Evolutionary conservation across 169 alveolate genomes (phyloP), one percentile per base, ranked within the genome.

Genomic region (Plasmodium reichenowi): DNA sequence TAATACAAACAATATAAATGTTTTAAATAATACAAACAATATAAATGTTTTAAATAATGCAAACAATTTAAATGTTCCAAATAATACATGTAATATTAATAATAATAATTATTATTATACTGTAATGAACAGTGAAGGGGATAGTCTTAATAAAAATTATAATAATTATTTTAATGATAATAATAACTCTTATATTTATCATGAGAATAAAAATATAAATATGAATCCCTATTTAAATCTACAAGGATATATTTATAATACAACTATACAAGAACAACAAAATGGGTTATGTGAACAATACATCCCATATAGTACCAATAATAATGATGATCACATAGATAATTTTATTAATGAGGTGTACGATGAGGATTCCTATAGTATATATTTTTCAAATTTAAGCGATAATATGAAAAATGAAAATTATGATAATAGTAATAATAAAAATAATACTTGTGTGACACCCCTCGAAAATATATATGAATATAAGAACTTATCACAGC

Each of bases 81-180:
- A 58, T 22, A 56, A 20, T 26, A 66, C 48, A 56, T 22, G 47
- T 73, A 50, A 58, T 15, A 58, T 12, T 13, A 58, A 58, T 59
- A 17, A 59, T 22, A 60, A 60, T 60, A 22, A 60, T 60, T 6
- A 15, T 60, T 32, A 24, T 24, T 24, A 24, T 24, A 24, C 29
- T 24, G 2, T 24, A 0, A 24, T 24, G 29, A 24, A 24, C 2
- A 2, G 4, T 59, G 71, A 13, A 72, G 24, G 59, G 52, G 47
- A 22, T 50, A n/a, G 13, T 22, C 17, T 62, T 8, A 72, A 72
- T 47, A 45, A 62, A 13, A 54, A 60, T 54, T 54, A 32, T 43
- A 26, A 1, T 45, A 26, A 56, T 24, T 20, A 3, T 45, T 45
- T 52, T 7, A 5, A 59, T 52, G 17, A 15, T 52, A 52, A 52